These are phyloP conservation scores for Rhodomyrtus tomentosa DNA, from an alignment of 345 rosid genomes.

Conservation along the genomic window DNA sequence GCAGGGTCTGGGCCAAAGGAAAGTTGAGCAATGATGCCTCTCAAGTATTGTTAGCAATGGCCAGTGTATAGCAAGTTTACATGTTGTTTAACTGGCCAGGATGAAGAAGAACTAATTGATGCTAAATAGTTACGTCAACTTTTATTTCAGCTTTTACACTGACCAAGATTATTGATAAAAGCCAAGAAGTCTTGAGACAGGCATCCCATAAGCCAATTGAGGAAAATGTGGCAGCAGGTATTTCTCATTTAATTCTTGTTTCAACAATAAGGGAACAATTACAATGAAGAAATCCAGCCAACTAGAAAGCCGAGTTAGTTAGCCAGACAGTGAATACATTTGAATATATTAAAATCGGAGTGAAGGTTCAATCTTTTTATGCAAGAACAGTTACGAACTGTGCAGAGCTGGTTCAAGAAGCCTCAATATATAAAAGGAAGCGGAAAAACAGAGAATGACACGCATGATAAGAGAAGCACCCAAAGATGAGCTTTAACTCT, in stretches of 20 bases:
- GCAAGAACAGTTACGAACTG: background rate
- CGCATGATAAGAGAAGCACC: background rate
- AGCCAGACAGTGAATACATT: background rate
- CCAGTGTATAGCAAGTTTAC: background rate
- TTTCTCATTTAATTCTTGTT: background rate
- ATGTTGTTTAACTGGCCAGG: background rate
- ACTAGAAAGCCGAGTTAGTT: background rate
- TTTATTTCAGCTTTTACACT: background rate
- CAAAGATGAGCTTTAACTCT: background rate
- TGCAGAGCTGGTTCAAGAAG: background rate
- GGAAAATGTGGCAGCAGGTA: background rate
- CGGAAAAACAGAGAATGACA: background rate
- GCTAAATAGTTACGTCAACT: background rate
- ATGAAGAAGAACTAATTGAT: background rate
- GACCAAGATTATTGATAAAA: background rate
- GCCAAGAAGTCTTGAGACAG: background rate
- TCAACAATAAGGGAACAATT: background rate
- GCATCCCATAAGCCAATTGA: background rate
- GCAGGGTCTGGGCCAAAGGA: background rate
- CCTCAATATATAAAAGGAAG: background rate
- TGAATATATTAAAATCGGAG: background rate
- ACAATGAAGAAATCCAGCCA: background rate
- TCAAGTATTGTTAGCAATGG: background rate
- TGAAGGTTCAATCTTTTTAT: background rate
- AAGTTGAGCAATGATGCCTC: background rate